These are phyloP conservation scores for Clitopilus hobsonii DNA, from an alignment of 768 basidiomycete genomes.

Conservation along the genomic window DNA sequence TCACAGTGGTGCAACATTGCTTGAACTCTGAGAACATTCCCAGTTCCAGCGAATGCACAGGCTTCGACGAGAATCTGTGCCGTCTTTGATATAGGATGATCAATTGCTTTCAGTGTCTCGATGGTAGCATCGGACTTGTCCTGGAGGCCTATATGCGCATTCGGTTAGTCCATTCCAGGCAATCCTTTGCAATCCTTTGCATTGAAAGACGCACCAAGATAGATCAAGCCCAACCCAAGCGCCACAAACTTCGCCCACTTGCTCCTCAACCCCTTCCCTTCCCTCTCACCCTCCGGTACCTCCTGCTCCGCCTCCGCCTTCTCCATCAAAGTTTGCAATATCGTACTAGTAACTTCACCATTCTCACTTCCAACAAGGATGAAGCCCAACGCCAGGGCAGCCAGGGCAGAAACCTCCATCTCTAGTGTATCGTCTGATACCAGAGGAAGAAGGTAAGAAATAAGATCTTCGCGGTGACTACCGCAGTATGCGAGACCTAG, in stretches of 20 bases:
- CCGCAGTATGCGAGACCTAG: slow-evolving; percentile 93
- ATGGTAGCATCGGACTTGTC: slow-evolving; percentile 92
- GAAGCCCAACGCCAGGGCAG: slow-evolving; percentile 88
- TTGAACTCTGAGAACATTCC: slow-evolving; percentile 92
- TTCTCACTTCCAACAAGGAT: slow-evolving; percentile 94
- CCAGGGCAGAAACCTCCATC: slow-evolving; percentile 86
- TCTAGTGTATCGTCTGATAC: slow-evolving; percentile 77
- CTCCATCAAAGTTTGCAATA: slow-evolving; percentile 91
- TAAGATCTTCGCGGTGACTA: slow-evolving; percentile 84
- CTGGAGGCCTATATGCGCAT: slow-evolving; percentile 63
- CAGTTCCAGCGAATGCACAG: slow-evolving; percentile 92
- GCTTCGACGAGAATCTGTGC: slow-evolving; percentile 91
- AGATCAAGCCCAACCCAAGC: slow-evolving; percentile 85
- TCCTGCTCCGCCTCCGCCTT: slow-evolving; percentile 21
- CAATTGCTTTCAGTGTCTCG: slow-evolving; percentile 89
- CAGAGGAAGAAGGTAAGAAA: slow-evolving; percentile 71
- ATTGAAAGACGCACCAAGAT: slow-evolving; percentile 60
- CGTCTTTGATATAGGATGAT: slow-evolving; percentile 87
- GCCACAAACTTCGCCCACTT: slow-evolving; percentile 94
- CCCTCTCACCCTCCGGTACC: slow-evolving; percentile 30
- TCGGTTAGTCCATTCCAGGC: not conserved
- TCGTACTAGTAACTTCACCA: slow-evolving; percentile 85
- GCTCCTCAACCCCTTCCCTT: slow-evolving; percentile 73
- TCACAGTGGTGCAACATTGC: slow-evolving; percentile 89
- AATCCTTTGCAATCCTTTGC: no score